phyloP scores from a whole-genome alignment of 495 filamentous ascomycete genomes.

The Podospora pseudopauciseta region DNA sequence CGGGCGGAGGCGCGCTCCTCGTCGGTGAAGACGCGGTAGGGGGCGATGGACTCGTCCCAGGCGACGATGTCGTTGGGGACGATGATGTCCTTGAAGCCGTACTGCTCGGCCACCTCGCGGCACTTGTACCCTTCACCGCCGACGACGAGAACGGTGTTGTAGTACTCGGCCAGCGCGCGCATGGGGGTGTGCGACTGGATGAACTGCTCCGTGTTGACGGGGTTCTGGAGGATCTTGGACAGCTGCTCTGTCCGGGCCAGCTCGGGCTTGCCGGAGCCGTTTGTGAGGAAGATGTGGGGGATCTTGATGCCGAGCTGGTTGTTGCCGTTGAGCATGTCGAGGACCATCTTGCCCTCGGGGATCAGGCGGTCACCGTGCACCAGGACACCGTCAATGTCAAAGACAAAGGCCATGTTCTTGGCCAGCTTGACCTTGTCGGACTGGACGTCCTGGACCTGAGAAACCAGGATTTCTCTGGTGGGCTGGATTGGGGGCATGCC shows the following conservation, averaged over 20 bases:
- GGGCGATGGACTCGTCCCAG: slow-evolving; percentile 57
- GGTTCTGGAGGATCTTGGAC: slow-evolving; percentile 53
- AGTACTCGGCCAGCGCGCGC: slow-evolving; percentile 64
- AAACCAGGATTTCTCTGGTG: slow-evolving; percentile 66
- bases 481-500: slow-evolving; percentile 49
- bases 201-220: slow-evolving; percentile 60
- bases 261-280: slow-evolving; percentile 63
- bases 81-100: slow-evolving; percentile 63
- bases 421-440: slow-evolving; percentile 61
- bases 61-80: slow-evolving; percentile 66
- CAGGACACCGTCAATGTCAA: slow-evolving; percentile 65
- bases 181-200: slow-evolving; percentile 67
- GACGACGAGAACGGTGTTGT: slow-evolving; percentile 61
- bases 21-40: slow-evolving; percentile 59
- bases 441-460: slow-evolving; percentile 68
- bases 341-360: slow-evolving; percentile 53
- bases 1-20: slow-evolving; percentile 56
- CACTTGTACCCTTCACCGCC: slow-evolving; percentile 64
- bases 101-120: slow-evolving; percentile 61
- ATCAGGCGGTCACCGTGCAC: slow-evolving; percentile 63
- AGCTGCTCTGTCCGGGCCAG: slow-evolving; percentile 55
- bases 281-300: slow-evolving; percentile 67
- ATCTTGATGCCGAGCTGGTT: slow-evolving; percentile 69
- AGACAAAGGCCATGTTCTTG: slow-evolving; percentile 66
- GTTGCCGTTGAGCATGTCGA: slow-evolving; percentile 64